Evolutionary conservation across 768 basidiomycete genomes (phyloP).

Genomic region (Naganishia vishniacii): DNA sequence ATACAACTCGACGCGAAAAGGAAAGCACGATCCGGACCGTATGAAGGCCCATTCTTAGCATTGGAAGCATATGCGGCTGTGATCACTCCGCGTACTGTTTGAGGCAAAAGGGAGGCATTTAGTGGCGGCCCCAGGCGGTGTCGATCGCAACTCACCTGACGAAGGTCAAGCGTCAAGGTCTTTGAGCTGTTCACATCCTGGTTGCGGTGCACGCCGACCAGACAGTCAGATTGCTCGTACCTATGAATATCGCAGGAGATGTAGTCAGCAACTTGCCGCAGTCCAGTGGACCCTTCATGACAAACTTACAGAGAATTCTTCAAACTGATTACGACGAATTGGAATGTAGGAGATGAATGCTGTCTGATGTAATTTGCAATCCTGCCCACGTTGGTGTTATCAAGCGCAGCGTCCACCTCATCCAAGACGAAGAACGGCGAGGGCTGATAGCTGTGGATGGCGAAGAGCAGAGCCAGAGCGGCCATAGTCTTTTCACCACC

Average conservation of each 20-base stretch:
- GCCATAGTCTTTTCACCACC: slow-evolving; percentile 99
- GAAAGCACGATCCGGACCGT: too few species aligned
- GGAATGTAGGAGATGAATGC: slow-evolving; percentile 78
- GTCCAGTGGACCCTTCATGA: too few species aligned
- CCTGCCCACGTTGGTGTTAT: slow-evolving; percentile 97
- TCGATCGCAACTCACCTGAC: slow-evolving; percentile 37
- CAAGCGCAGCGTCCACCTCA: slow-evolving; percentile 93
- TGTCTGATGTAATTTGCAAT: slow-evolving; percentile 85
- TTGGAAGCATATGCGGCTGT: too few species aligned
- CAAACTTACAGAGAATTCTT: slow-evolving; percentile 68
- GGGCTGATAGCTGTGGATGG: slow-evolving; percentile 94
- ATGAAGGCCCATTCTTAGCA: too few species aligned
- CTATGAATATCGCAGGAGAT: slow-evolving; percentile 23
- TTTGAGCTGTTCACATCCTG: slow-evolving; percentile 89
- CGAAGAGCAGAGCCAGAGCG: slow-evolving; percentile 89
- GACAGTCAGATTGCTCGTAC: slow-evolving; percentile 79
- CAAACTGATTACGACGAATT: slow-evolving; percentile 95
- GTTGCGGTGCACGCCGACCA: slow-evolving; percentile 90
- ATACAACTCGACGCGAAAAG: too few species aligned
- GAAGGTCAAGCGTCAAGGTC: slow-evolving; percentile 82
- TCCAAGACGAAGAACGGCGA: slow-evolving; percentile 98
- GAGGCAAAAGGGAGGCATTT: too few species aligned
- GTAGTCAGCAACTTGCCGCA: too few species aligned
- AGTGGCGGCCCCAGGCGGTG: too few species aligned
- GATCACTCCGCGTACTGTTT: slow-evolving; percentile 1